Base-by-base conservation (phyloP, 108 stramenopile genomes). In the Skeletonema marinoi region DNA sequence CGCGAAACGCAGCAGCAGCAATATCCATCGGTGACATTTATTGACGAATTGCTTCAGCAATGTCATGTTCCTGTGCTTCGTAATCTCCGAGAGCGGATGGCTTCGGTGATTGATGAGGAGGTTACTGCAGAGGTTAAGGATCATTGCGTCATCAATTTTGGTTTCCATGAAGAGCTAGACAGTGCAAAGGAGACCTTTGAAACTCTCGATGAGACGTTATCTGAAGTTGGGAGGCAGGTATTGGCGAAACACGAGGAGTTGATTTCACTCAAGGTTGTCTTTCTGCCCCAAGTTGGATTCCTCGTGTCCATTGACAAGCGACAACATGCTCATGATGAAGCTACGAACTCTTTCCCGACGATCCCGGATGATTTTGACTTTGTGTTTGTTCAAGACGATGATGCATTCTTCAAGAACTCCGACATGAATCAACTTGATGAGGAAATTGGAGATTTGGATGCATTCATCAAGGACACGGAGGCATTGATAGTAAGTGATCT, bases 231-330 rank as follows among this genome's bases (percentile, higher is more conserved):
- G 48, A 59, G 77, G 33, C 78, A 89, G 39, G 72, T 96, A 2
- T 73, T 92, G 36, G 71, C 80, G 32, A 77, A 76, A 68, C 82
- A 92, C 61, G 86, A 88, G 17, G 71, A 86, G 21, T 66, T 97
- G 19, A 69, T 82, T 16, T 82, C 82, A 31, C 74, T 98, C 48
- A 84, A 78, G 50, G 96, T 97, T 51, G 86, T 96, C 19, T 98
- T 97, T 80, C 66, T 97, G 33, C 97, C 96, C 8, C 97, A 98
- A 71, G 85, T 98, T 64, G 98, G 98, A 14, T 98, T 96, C 70
- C 86, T 96, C 30, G 84, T 95, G 21, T 71, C 80, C 4, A 72
- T 97, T 39, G 76, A 87, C 66, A 89, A 92, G 35, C 78, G 78
- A 9, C 68, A 86, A 60, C 83, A 87, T 67, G 70, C 70, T 61